Evolutionary conservation across 371 early-diverging fungal species (phyloP).

Genomic region (Fennellomyces sp.): DNA sequence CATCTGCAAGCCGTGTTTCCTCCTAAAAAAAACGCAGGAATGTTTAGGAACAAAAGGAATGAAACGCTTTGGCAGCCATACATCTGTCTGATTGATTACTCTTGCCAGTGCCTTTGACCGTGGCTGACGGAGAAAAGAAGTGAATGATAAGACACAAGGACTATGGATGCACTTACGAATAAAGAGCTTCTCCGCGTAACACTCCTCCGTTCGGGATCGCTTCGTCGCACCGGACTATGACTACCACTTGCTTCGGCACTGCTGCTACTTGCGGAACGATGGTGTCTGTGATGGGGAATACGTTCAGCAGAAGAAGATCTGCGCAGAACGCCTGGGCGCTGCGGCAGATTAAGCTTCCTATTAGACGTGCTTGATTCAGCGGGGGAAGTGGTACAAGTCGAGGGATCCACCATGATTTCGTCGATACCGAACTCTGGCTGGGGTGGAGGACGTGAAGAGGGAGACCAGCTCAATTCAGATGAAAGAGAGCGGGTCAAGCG

Average conservation of each 20-base stretch:
- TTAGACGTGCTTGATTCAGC: background rate
- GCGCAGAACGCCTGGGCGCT: background rate
- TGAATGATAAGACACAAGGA: too few species aligned
- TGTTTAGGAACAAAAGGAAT: background rate
- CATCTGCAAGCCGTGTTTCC: constrained; percentile 42
- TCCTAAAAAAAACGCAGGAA: constrained; percentile 37
- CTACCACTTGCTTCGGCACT: constrained; percentile 12
- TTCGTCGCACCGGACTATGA: constrained; percentile 8
- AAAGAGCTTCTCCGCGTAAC: constrained; percentile 42
- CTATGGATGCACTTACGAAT: too few species aligned
- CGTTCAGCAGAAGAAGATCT: constrained; percentile 3
- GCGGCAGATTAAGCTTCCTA: background rate
- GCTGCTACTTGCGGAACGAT: constrained; percentile 14
- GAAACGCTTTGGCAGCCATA: too few species aligned
- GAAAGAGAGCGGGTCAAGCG: constrained; percentile 13
- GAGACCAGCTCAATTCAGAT: constrained; percentile 4
- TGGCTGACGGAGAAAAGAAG: constrained; percentile 25
- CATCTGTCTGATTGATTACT: constrained; percentile 45
- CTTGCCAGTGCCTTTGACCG: constrained; percentile 45
- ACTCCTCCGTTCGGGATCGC: constrained; percentile 43
- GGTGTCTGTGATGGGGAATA: background rate
- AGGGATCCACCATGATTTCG: constrained; percentile 6
- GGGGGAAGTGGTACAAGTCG: background rate
- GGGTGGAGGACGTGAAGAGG: background rate
- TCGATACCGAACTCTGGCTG: background rate